Base-by-base conservation (phyloP, 371 early-diverging fungal genomes). In the Mucor irregularis region DNA sequence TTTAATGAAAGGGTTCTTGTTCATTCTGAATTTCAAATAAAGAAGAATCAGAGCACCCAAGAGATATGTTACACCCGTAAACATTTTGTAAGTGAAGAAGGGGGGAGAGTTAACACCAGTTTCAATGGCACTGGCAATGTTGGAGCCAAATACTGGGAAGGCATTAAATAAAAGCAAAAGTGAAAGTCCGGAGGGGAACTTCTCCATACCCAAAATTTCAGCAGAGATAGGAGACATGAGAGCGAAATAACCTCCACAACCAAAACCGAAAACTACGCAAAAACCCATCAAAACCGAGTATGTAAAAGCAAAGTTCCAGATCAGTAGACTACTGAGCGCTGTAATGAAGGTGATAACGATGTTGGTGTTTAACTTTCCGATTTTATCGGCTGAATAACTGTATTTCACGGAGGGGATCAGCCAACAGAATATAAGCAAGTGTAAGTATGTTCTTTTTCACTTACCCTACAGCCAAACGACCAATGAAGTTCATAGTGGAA, bases 311-410 rank as follows among this genome's bases (percentile, higher is more conserved):
- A 87, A 61, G 21, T 81, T 65, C 90, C 90, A 90, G 16, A 88
- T 61, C 21, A 87, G 59, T 11, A 87, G 57, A 13, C 73, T 63
- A 53, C 74, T 68, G 7, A 85, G 34, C 7, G 80, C 64, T 6
- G 85, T 69, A 8, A 83, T 45, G 3, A 72, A 44, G 0, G 79
- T 64, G 43, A 80, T 81, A 0, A 73, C 34, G n/a, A 66, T 62
- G 53, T 84, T 73, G 0, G 81, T 68, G 37, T 84, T 78, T 29
- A 87, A 62, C 48, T 76, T 78, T 24, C 90, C 90, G 4, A 87
- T 24, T 3, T 59, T 59, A 50, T 86, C 86, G 0, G 62, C 71
- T 11, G 66, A 26, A 22, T 24, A 45, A 5, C 67, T 69, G 50
- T 16, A 67, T 45, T 35, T 14, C 16, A 38, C 16, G 13, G 2